These are phyloP conservation scores for Pelargonium citronellum DNA, from an alignment of 441 rosid species.

Conservation along the genomic window DNA sequence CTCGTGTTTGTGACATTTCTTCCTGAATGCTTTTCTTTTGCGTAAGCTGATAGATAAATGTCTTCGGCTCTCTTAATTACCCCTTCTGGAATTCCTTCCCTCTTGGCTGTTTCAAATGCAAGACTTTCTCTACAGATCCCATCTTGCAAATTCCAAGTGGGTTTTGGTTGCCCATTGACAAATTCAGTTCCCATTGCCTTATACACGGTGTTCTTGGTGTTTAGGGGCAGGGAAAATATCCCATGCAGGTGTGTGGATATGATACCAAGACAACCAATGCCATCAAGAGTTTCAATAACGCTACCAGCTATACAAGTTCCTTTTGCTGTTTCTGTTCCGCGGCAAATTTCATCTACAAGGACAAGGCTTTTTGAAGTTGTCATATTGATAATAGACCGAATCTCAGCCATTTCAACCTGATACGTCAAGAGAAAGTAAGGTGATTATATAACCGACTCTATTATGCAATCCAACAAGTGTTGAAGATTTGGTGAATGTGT, in stretches of 20 bases:
- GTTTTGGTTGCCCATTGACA: slow-evolving; percentile 63
- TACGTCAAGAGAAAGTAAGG: background rate
- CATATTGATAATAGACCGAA: slow-evolving; percentile 63
- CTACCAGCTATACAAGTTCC: slow-evolving; percentile 98
- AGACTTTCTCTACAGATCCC: slow-evolving; percentile 95
- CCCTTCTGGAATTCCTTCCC: slow-evolving; percentile 72
- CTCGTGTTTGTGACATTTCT: slow-evolving; percentile 20
- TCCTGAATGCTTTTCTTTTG: slow-evolving; percentile 21
- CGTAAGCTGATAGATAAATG: slow-evolving; percentile 49
- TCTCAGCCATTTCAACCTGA: slow-evolving; percentile 98
- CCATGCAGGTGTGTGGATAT: slow-evolving; percentile 96
- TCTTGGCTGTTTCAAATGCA: slow-evolving; percentile 96
- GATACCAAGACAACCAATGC: slow-evolving; percentile 81
- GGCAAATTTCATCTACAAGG: slow-evolving; percentile 90
- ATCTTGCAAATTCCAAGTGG: slow-evolving; percentile 86
- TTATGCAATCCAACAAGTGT: background rate
- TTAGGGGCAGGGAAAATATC: slow-evolving; percentile 70
- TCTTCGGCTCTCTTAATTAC: slow-evolving; percentile 81
- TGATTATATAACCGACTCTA: background rate
- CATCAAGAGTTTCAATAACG: slow-evolving; percentile 71
- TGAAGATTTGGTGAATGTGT: too few species aligned
- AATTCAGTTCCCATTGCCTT: slow-evolving; percentile 90
- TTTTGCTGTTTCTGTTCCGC: slow-evolving; percentile 95
- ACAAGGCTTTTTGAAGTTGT: slow-evolving; percentile 85
- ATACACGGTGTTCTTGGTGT: slow-evolving; percentile 43